These are phyloP conservation scores for Solanum pimpinellifolium DNA, from an alignment of 257 asterid genomes.

Conservation along the genomic window DNA sequence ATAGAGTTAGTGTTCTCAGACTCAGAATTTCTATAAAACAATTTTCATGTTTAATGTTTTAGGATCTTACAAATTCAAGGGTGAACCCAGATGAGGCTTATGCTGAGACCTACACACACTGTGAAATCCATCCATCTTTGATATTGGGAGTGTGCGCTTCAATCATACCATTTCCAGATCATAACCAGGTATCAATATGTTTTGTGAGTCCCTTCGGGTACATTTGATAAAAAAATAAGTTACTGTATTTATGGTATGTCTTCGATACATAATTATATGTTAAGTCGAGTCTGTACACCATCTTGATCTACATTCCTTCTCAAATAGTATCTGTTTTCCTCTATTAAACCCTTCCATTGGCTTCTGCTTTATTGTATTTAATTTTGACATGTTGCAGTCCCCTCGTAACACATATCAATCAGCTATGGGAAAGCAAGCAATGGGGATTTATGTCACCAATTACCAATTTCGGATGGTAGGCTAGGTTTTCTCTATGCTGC, in stretches of 20 bases:
- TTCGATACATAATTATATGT: no score
- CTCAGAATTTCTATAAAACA: background rate
- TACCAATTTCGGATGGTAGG: conserved; percentile 94
- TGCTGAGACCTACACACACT: conserved; percentile 85
- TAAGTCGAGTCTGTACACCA: background rate
- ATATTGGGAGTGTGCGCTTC: conserved; percentile 97
- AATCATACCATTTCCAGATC: conserved; percentile 96
- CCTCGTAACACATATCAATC: conserved; percentile 99
- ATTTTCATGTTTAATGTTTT: background rate
- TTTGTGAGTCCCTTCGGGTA: background rate
- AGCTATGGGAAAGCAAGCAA: conserved; percentile 99
- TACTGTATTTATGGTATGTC: background rate
- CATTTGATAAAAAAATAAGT: background rate
- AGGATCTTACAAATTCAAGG: conserved; percentile 81
- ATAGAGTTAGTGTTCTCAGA: background rate
- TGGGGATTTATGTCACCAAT: conserved; percentile 96
- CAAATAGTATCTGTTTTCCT: background rate
- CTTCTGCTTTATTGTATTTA: background rate
- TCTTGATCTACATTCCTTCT: conserved; percentile 1
- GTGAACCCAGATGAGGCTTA: conserved; percentile 67
- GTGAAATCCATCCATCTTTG: conserved; percentile 94
- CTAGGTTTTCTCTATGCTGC: background rate
- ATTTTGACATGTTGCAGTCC: conserved; percentile 29
- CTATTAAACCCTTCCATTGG: background rate
- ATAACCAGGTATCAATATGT: conserved; percentile 60